Evolutionary conservation across 2,329 filamentous ascomycete genomes (phyloP), one percentile per base, ranked within the genome.

Genomic region (Dactylonectria macrodidyma): DNA sequence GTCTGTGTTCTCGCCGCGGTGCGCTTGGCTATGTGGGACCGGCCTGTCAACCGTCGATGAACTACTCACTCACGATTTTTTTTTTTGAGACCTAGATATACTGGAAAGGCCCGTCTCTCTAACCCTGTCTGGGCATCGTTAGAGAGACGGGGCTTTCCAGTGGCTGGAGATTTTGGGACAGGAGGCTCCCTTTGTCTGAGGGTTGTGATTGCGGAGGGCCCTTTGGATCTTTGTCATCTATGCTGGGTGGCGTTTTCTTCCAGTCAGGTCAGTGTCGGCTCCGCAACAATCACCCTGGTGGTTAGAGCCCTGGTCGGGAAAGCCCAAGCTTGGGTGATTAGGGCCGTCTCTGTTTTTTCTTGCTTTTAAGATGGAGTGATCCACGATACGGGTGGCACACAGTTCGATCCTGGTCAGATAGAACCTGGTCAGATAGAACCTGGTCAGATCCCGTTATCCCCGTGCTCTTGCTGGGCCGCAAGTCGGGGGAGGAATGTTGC

Each of bases 201-300:
- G 41, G 41, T 2, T 46, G 26, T 19, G 12, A 16, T 46, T 7
- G 26, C 26, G 26, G 16, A 59, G 58, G 48, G 33, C 50, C n/a
- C 19, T 14, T 57, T 61, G 14, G 58, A 55, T 63, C 54, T 63
- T 63, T 41, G 59, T 56, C 12, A 50, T 22, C 44, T 52, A 50
- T 48, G 52, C 55, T 58, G 44, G 50, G 60, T 63, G 52, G 52
- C 60, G 52, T 57, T 44, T 16, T 14, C 30, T 51, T 60, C 22
- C n/a, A 55, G 59, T 56, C 30, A 46, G 30, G 38, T 36, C 59
- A 62, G 50, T 48, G 36, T 62, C 59, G 59, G 59, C 41, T 62
- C 59, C 59, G 59, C 59, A 62, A 14, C 59, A 26, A 36, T 24
- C 30, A 61, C n/a, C 57, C 57, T 50, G 22, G 57, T 24, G n/a